Evolutionary conservation across 2,329 filamentous ascomycete species (phyloP), one percentile per base, ranked within the genome.

Genomic region (Cladophialophora psammophila): DNA sequence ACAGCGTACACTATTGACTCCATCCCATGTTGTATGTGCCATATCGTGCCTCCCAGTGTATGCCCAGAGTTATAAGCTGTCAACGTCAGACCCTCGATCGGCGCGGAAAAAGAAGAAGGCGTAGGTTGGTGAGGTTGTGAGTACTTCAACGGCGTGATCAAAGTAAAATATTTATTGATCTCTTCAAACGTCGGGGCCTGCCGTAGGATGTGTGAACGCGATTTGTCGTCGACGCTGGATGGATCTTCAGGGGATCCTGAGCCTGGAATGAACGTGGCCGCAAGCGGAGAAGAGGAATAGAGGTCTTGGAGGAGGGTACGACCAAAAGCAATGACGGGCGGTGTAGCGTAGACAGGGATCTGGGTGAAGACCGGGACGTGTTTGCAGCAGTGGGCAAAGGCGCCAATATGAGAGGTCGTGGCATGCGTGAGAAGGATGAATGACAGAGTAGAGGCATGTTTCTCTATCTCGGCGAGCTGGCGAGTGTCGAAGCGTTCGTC

Each of bases 1-100:
- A 97, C 92, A 0, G 95, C 94, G 75, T 99, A 98, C 0, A 99
- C 94, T 50, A 99, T 94, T 0, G 94, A 97, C 78, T 99, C 95
- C 76, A 97, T 86, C 0, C 94, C 93, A 81, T 98, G 93, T 75
- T 98, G 94, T 71, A 99, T 94, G 75, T 98, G 94, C 95, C 95
- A 99, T 82, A 99, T 97, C 31, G 95, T 98, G 64, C 95, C 95
- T 78, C 95, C 95, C 0, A 98, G 86, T 0, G 94, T 97, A 77
- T 97, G 94, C 70, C 95, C 95, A 7, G 95, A 93, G 79, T 96
- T 96, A 81, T 98, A 98, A 0, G 95, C 95, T 0, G 95, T 99
- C 71, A 99, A 92, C 1, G 93, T 97, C 18, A 99, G 87, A 4
- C 94, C 94, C 72, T 95, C 94, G 15, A 97, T 84, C 0, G 94